A percentile compares a stretch with the other conserved stretches of the same genome.
These are phyloP conservation scores for Macrophomina phaseolina DNA, from an alignment of 2,329 filamentous ascomycete species.

Conservation along the genomic window DNA sequence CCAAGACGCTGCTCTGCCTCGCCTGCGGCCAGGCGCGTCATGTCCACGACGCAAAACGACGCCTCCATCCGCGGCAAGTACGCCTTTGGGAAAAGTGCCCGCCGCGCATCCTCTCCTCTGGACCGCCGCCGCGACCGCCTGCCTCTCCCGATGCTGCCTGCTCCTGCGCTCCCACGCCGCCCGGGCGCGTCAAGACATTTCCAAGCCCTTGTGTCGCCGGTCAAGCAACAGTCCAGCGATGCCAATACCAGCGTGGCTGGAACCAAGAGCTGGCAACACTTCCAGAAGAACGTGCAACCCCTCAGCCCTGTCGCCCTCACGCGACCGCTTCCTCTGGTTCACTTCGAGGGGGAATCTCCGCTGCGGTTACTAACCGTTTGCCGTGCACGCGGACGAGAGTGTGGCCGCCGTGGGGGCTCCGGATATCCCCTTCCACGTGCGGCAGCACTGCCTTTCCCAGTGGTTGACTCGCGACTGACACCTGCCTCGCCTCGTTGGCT, in stretches of 20 bases:
- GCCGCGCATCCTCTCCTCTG: neutral
- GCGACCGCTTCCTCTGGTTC: neutral
- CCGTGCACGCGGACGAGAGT: neutral
- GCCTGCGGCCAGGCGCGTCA: neutral
- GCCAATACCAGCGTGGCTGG: slow-evolving; percentile 3
- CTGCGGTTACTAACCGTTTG: neutral
- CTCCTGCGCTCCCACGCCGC: neutral
- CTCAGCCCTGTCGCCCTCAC: neutral
- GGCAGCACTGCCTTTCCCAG: neutral
- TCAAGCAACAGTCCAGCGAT: slow-evolving; percentile 1
- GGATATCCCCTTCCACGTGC: neutral
- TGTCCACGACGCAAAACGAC: neutral
- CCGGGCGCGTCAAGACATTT: slow-evolving; percentile 5
- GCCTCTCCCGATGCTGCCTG: neutral
- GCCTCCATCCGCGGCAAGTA: neutral
- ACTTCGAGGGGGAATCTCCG: neutral
- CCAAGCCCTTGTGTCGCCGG: slow-evolving; percentile 1
- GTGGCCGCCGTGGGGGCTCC: neutral
- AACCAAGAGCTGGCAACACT: neutral
- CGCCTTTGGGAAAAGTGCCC: slow-evolving; percentile 2
- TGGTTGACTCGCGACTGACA: neutral
- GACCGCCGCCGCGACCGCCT: neutral
- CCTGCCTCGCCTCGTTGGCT: neutral
- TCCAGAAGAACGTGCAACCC: neutral
- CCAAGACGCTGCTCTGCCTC: neutral